A percentile compares a stretch with the other conserved stretches of the same genome.
These are phyloP conservation scores for Kickxella alabastrina DNA, from an alignment of 192 early-diverging fungal species.

Conservation along the genomic window DNA sequence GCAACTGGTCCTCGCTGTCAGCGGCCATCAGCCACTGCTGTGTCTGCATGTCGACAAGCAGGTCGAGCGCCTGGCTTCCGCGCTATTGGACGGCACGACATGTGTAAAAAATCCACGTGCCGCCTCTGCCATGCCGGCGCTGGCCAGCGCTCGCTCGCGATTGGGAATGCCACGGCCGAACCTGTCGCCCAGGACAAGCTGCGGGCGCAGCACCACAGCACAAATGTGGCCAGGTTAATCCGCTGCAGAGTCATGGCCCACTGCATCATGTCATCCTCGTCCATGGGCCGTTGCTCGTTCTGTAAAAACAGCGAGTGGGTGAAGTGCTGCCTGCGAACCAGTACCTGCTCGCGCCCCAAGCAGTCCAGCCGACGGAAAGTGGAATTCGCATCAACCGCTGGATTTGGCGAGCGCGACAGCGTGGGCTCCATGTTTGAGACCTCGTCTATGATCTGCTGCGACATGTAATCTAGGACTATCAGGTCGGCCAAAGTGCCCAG, in stretches of 20 bases:
- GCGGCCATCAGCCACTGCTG: constrained; percentile 42
- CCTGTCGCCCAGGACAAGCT: constrained; percentile 11
- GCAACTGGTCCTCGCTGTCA: constrained; percentile 28
- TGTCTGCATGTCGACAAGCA: constrained; percentile 45
- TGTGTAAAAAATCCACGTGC: constrained; percentile 21
- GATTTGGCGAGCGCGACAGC: not conserved
- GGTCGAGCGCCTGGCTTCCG: constrained; percentile 9
- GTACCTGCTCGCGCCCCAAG: constrained; percentile 30
- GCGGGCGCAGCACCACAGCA: constrained; percentile 28
- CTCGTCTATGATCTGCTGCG: constrained; percentile 24
- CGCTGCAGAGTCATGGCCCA: constrained; percentile 32
- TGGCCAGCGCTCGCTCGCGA: constrained; percentile 20
- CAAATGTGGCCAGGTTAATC: constrained; percentile 40
- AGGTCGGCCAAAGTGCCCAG: constrained; percentile 26
- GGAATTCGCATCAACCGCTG: not conserved
- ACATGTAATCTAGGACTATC: constrained; percentile 38
- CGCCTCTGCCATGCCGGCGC: constrained; percentile 26
- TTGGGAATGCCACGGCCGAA: constrained; percentile 24
- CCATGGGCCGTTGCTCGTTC: constrained; percentile 13
- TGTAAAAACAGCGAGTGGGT: constrained; percentile 21
- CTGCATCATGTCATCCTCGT: constrained; percentile 18
- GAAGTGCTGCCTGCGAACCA: constrained; percentile 39
- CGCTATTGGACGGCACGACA: constrained; percentile 29
- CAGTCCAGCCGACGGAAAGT: constrained; percentile 18
- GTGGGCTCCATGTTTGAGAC: constrained; percentile 1